A percentile compares a stretch with the other conserved stretches of the same genome.
Conservation (phyloP, 106 monocot genomes). For the Cymbidium sinense region DNA sequence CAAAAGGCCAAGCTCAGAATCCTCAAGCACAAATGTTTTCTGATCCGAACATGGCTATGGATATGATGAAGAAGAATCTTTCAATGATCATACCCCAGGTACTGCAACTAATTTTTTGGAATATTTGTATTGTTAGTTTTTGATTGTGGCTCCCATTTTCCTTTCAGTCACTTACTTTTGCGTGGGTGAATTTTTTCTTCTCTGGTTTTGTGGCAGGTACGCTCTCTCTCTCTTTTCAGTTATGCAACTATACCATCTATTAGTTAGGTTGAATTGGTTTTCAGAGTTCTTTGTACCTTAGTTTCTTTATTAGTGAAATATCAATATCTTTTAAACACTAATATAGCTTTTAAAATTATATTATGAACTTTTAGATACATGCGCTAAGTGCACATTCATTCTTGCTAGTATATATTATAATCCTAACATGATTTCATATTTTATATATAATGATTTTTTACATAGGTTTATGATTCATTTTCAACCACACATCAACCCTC, state of each 20-base stretch:
- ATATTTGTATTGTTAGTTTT: background rate
- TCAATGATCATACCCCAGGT: constrained; percentile 99
- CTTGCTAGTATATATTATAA: background rate
- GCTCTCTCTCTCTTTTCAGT: background rate
- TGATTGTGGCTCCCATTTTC: background rate
- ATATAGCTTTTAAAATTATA: too few relatives aligned
- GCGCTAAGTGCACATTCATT: background rate
- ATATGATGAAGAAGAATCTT: constrained; percentile 99
- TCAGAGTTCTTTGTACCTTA: background rate
- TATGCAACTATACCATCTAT: background rate
- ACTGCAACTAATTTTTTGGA: background rate
- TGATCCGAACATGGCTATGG: constrained; percentile 99
- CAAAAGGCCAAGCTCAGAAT: constrained; percentile 83
- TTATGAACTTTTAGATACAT: too few relatives aligned
- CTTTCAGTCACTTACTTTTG: constrained; percentile 98
- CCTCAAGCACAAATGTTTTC: constrained; percentile 99
- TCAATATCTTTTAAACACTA: too few relatives aligned
- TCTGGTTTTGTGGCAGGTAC: constrained; percentile 99
- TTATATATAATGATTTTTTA: background rate
- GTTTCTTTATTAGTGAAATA: too few relatives aligned
- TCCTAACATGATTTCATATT: background rate
- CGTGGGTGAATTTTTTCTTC: constrained; percentile 99
- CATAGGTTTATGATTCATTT: background rate
- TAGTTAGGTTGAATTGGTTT: too few relatives aligned
- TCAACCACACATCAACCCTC: too few relatives aligned